Evolutionary conservation across 176 grass and related monocot species (phyloP), one percentile per base, ranked within the genome.

Genomic region (Bromus sterilis): DNA sequence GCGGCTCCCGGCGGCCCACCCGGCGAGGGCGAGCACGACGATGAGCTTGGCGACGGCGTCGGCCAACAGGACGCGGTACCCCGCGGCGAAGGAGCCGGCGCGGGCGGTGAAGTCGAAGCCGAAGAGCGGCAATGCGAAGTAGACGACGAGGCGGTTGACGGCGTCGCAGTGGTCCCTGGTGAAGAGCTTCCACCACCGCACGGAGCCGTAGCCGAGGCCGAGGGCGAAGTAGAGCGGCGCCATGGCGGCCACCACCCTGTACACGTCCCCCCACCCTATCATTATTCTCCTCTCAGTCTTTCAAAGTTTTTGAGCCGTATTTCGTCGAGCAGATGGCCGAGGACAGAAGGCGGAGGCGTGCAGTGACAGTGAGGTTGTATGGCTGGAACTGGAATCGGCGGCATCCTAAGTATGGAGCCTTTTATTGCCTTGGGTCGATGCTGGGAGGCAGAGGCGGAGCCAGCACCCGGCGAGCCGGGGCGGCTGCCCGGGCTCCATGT

Each of bases 51-150:
- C 60, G 23, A 94, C 8, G 7, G 81, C 90, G 79, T 98, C 92
- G 28, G 95, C 92, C 2, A 86, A 83, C 25, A 98, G 81, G 56
- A 93, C 81, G 75, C 90, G 81, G 80, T 85, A 89, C 77, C 76
- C 87, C 80, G 92, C 83, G 29, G 92, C 72, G 74, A 83, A 94
- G 11, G 95, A 88, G 78, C 94, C 75, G 63, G 82, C 82, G 84
- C 78, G 89, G 53, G 85, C 6, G 39, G 83, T 86, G 87, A 97
- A 97, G 60, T 92, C 89, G 61, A 94, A 97, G 83, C 80, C 69
- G 86, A 97, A 94, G 88, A 94, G 94, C 53, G 94, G 94, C 16
- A 97, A n/a, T 53, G 87, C 56, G 92, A 97, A 92, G 83, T 82
- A 94, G 56, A 81, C 40, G 3, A 97, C 94, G 30, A 97, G 87